Evolutionary conservation across 2,329 filamentous ascomycete species (phyloP), one percentile per base, ranked within the genome.

Genomic region (Aureobasidium sp.): DNA sequence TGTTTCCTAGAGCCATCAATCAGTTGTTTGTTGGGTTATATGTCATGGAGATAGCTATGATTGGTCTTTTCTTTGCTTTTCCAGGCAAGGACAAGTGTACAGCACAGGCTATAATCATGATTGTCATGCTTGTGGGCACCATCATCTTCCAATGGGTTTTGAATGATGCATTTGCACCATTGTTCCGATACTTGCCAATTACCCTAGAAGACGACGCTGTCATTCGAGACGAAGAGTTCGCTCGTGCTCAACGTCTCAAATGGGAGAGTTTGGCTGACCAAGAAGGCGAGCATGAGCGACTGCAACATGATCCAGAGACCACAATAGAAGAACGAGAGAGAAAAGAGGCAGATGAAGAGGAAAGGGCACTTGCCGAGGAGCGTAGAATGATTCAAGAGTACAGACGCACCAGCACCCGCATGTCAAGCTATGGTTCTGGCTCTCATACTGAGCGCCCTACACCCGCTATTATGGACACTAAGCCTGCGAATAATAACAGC

Each of bases 1-100:
- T 97, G 57, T 99, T 96, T 69, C 94, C 94, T 0, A 84, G 87
- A 39, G 94, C 94, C 0, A 89, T 97, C 75, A 97, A 97, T 70
- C 93, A 97, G 71, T 89, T 94, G 93, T 97, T 99, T 70, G 94
- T 91, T 0, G 94, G 94, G 0, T 77, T 99, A 0, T 99, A 99
- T 69, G 85, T 97, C 64, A 94, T 99, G 87, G 91, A 97, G 70
- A 79, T 97, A 2, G 92, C 88, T 67, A 80, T 97, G 61, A 87
- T 96, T 48, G 94, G 92, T 39, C 79, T 97, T 27, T 97, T 97
- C 76, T 91, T 97, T 75, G 79, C 96, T 27, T 84, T 88, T 3
- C 71, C 78, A 41, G 78, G 78, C 0, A 70, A 78, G 0, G 77
- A 79, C 8, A 77, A 81, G 0, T 94, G 90, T 70, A 80, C 87